phyloP scores from a whole-genome alignment of 2,329 filamentous ascomycete genomes.

The Lojkania enalia region DNA sequence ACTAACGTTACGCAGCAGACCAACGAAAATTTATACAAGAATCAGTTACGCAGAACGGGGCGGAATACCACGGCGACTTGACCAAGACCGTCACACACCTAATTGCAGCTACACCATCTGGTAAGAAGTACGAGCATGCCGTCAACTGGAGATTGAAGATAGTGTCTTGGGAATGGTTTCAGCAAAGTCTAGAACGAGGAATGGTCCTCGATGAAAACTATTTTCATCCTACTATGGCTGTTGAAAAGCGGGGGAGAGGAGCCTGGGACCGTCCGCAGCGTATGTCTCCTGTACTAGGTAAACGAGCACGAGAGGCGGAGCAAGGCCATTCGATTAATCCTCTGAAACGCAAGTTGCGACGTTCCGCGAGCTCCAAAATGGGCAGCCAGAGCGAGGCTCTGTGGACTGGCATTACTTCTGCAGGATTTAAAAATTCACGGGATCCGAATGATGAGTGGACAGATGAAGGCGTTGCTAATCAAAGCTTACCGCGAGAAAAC shows the following conservation, averaged over 20 bases:
- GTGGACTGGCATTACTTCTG: conserved; percentile 84
- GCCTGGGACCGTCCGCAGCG: conserved; percentile 64
- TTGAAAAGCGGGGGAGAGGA: conserved; percentile 72
- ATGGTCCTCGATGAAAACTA: conserved; percentile 89
- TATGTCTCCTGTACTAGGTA: conserved; percentile 47
- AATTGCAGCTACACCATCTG: conserved; percentile 75
- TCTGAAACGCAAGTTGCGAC: conserved; percentile 74
- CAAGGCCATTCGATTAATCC: conserved; percentile 48
- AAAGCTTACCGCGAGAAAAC: conserved; percentile 13
- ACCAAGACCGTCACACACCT: conserved; percentile 86
- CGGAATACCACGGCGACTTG: conserved; percentile 83
- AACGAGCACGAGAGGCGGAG: conserved; percentile 38
- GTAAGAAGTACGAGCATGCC: conserved; percentile 91
- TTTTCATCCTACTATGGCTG: conserved; percentile 75
- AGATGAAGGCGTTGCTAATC: conserved; percentile 29
- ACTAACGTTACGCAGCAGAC: conserved; percentile 53
- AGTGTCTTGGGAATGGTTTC: conserved; percentile 82
- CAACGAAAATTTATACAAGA: conserved; percentile 72
- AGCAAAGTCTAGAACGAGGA: conserved; percentile 78
- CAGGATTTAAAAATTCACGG: conserved; percentile 27
- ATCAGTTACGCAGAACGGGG: conserved; percentile 70
- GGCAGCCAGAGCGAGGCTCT: conserved; percentile 77
- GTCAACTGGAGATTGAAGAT: conserved; percentile 77
- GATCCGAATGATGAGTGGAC: conserved; percentile 41
- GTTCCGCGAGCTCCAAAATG: conserved; percentile 83